These are phyloP conservation scores for Filobasidium floriforme DNA, from an alignment of 768 basidiomycete genomes.

Conservation along the genomic window DNA sequence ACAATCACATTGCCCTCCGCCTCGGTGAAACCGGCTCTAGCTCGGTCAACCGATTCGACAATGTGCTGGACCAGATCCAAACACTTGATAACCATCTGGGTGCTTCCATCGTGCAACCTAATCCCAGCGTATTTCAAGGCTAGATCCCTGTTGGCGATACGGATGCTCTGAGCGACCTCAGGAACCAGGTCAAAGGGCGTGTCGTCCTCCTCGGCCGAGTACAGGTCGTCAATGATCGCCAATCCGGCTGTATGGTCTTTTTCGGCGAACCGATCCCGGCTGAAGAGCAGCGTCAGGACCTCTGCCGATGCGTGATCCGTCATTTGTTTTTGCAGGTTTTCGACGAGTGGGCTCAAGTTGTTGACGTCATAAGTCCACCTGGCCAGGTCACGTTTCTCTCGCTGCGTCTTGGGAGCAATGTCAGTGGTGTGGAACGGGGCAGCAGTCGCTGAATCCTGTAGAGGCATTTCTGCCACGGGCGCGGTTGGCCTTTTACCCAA, in stretches of 20 bases:
- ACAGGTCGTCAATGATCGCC: conserved; percentile 66
- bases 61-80: conserved; percentile 77
- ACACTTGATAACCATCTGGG: conserved; percentile 50
- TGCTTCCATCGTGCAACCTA: conserved; percentile 55
- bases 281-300: conserved; percentile 70
- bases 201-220: conserved; percentile 55
- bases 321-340: conserved; percentile 84
- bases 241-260: conserved; percentile 83
- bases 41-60: conserved; percentile 65
- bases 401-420: conserved; percentile 56
- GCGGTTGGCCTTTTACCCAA: not conserved
- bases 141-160: conserved; percentile 81
- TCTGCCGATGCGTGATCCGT: conserved; percentile 72
- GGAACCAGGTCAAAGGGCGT: conserved; percentile 47
- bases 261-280: conserved; percentile 89
- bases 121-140: conserved; percentile 89
- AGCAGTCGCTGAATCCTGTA: not conserved
- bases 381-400: conserved; percentile 62
- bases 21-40: conserved; percentile 66
- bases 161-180: conserved; percentile 56
- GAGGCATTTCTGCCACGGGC: not conserved
- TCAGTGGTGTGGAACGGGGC: conserved; percentile 18
- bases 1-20: conserved; percentile 79
- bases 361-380: conserved; percentile 82
- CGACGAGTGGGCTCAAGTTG: conserved; percentile 76